These are phyloP conservation scores for Ormosia emarginata DNA, from an alignment of 306 rosid species.

Conservation along the genomic window DNA sequence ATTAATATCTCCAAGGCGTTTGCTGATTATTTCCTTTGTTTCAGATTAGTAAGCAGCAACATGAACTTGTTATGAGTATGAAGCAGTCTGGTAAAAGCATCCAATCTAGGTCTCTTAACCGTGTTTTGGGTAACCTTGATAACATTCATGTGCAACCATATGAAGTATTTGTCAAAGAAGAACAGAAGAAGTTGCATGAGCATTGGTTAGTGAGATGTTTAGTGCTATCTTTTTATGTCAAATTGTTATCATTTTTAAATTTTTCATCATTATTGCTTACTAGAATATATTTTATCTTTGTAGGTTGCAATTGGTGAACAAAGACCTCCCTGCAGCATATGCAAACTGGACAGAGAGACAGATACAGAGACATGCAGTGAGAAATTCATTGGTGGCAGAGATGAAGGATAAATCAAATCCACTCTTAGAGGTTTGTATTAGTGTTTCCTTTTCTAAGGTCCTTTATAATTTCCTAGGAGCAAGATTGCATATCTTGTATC, in stretches of 20 bases:
- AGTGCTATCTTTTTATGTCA: not conserved
- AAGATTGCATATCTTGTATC: conserved; percentile 14
- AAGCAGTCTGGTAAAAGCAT: conserved; percentile 78
- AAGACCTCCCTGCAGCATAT: conserved; percentile 73
- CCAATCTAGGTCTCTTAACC: conserved; percentile 72
- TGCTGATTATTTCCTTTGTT: conserved; percentile 34
- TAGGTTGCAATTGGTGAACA: conserved; percentile 73
- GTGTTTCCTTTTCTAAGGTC: conserved; percentile 11
- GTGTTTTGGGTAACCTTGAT: conserved; percentile 75
- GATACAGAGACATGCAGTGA: conserved; percentile 41
- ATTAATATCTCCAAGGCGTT: not conserved
- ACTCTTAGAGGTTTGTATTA: conserved; percentile 49
- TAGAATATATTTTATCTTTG: conserved; percentile 23
- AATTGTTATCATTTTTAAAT: not conserved
- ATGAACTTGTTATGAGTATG: conserved; percentile 84
- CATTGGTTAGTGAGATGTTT: conserved; percentile 70
- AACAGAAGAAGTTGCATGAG: conserved; percentile 78
- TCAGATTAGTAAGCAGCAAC: conserved; percentile 91
- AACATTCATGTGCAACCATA: conserved; percentile 78
- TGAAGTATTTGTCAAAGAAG: conserved; percentile 76
- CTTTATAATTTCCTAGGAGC: conserved; percentile 1
- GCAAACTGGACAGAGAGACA: conserved; percentile 54
- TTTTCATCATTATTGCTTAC: conserved; percentile 10
- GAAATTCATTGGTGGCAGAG: conserved; percentile 53
- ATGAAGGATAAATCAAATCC: conserved; percentile 43